Conservation (phyloP, 768 basidiomycete genomes). For the Harrya chromipes region DNA sequence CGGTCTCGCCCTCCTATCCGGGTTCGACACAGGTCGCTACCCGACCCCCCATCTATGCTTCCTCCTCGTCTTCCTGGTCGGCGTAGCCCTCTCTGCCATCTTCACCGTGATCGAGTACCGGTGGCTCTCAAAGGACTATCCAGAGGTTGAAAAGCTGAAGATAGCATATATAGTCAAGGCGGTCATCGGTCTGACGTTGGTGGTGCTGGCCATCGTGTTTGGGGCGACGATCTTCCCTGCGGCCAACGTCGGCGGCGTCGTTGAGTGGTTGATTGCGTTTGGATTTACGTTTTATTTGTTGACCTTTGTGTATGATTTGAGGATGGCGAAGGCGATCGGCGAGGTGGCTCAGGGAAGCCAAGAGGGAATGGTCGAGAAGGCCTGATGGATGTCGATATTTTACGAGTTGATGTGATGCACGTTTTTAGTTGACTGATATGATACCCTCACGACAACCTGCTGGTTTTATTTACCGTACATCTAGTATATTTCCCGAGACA, state of each 20-base stretch:
- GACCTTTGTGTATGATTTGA: constrained; percentile 71
- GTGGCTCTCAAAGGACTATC: constrained; percentile 61
- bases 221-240: constrained; percentile 47
- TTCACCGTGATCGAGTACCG: constrained; percentile 72
- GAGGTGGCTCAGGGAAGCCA: background rate
- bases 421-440: background rate
- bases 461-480: too few relatives aligned
- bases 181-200: constrained; percentile 53
- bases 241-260: constrained; percentile 53
- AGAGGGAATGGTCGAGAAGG: constrained; percentile 6
- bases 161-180: constrained; percentile 61
- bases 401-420: background rate
- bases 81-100: constrained; percentile 67
- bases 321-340: constrained; percentile 41
- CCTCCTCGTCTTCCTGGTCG: constrained; percentile 69
- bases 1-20: constrained; percentile 65
- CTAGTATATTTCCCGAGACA: too few relatives aligned
- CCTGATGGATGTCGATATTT: background rate
- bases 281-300: constrained; percentile 72
- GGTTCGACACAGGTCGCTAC: constrained; percentile 65
- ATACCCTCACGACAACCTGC: background rate
- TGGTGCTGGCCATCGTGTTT: constrained; percentile 63
- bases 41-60: constrained; percentile 53
- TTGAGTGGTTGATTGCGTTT: constrained; percentile 75
- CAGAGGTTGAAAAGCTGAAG: constrained; percentile 41